Evolutionary conservation across 805 yeast species (phyloP).

Genomic region (Metschnikowia similis): DNA sequence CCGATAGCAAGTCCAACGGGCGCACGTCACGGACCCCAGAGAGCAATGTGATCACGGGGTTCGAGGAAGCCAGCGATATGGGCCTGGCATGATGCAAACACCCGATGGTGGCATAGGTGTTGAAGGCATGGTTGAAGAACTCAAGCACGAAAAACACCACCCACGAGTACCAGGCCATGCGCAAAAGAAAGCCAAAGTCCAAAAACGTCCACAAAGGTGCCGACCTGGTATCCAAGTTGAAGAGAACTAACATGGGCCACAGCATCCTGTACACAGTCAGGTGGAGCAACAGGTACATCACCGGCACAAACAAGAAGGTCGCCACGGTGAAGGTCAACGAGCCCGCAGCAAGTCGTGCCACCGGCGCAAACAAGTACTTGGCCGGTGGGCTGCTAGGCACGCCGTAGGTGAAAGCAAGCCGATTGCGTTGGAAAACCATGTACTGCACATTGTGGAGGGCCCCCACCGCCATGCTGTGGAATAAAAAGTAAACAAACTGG

Average conservation of each 20-base stretch:
- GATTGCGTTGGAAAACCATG: slow-evolving; percentile 50
- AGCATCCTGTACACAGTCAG: slow-evolving; percentile 36
- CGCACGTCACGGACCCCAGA: slow-evolving; percentile 58
- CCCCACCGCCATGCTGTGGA: slow-evolving; percentile 38
- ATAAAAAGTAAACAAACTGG: slow-evolving; percentile 49
- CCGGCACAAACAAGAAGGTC: slow-evolving; percentile 29
- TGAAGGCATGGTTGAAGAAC: slow-evolving; percentile 50
- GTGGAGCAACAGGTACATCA: slow-evolving; percentile 39
- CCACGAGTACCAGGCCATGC: slow-evolving; percentile 20
- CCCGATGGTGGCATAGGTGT: slow-evolving; percentile 67
- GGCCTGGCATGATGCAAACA: slow-evolving; percentile 66
- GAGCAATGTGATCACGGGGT: slow-evolving; percentile 59
- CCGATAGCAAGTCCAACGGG: slow-evolving; percentile 16
- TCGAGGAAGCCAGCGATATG: slow-evolving; percentile 53
- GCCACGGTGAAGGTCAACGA: slow-evolving; percentile 30
- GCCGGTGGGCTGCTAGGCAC: slow-evolving; percentile 40
- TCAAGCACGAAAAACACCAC: slow-evolving; percentile 49
- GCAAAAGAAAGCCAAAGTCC: slow-evolving; percentile 24
- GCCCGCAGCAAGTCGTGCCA: slow-evolving; percentile 33
- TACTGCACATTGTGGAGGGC: slow-evolving; percentile 48
- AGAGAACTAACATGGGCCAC: slow-evolving; percentile 26
- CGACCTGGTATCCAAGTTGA: slow-evolving; percentile 33
- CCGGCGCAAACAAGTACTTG: slow-evolving; percentile 22
- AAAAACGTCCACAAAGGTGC: slow-evolving; percentile 34
- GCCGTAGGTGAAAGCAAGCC: slow-evolving; percentile 42